These are phyloP conservation scores for Colletotrichum sp. DNA, from an alignment of 2,329 filamentous ascomycete species.

Conservation along the genomic window DNA sequence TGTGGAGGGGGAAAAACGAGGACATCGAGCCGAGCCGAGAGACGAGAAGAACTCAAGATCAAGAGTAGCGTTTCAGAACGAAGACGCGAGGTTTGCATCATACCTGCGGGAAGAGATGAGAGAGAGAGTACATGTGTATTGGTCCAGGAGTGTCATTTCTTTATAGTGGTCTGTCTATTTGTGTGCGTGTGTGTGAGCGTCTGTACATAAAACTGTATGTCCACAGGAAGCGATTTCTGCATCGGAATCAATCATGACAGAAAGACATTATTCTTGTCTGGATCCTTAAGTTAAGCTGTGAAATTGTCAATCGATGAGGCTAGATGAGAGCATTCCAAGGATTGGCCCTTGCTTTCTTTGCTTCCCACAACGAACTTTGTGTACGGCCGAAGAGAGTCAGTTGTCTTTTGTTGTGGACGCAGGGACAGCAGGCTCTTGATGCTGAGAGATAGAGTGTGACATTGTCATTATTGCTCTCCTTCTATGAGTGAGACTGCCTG, in stretches of 20 bases:
- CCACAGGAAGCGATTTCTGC: neutral
- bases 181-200: neutral
- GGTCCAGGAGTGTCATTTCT: neutral
- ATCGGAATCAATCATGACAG: neutral
- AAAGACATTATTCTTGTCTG: neutral
- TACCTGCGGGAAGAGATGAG: neutral
- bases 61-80: conserved; percentile 5
- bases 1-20: neutral
- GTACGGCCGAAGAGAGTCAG: too few relatives aligned
- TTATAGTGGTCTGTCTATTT: neutral
- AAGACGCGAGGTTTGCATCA: neutral
- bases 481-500: too few relatives aligned
- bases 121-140: neutral
- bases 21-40: neutral
- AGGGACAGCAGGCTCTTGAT: too few relatives aligned
- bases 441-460: too few relatives aligned
- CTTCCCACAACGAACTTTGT: too few relatives aligned
- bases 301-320: neutral
- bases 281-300: neutral
- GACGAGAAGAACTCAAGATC: neutral
- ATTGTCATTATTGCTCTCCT: too few relatives aligned
- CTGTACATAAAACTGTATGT: conserved; percentile 4
- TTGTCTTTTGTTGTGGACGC: too few relatives aligned
- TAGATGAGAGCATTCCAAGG: neutral
- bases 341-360: neutral